Percentiles rank a stretch among this genome's conserved stretches.
phyloP scores from a whole-genome alignment of 2,329 filamentous ascomycete species.

The Pseudogymnoascus sp. region DNA sequence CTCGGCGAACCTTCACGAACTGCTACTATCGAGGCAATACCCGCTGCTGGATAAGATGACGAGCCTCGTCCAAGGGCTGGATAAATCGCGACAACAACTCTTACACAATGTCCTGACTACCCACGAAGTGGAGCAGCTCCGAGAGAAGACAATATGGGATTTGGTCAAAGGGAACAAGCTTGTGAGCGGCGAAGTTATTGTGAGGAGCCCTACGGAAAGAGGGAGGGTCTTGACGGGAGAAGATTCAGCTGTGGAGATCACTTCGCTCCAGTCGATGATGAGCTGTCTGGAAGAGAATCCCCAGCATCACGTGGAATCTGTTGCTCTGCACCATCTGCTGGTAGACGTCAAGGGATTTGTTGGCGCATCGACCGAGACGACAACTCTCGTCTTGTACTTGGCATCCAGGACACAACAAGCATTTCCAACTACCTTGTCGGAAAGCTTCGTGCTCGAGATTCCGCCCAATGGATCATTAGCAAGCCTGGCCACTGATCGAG shows the following conservation, averaged over 20 bases:
- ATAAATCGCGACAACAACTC: slow-evolving; percentile 78
- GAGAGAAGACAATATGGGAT: slow-evolving; percentile 92
- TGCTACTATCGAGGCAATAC: slow-evolving; percentile 79
- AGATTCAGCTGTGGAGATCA: slow-evolving; percentile 86
- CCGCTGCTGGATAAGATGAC: slow-evolving; percentile 72
- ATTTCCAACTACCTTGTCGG: slow-evolving; percentile 61
- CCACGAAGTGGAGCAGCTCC: slow-evolving; percentile 69
- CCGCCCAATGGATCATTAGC: slow-evolving; percentile 64
- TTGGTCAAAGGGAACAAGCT: slow-evolving; percentile 90
- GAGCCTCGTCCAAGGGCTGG: slow-evolving; percentile 70
- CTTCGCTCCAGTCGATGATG: slow-evolving; percentile 90
- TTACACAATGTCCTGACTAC: slow-evolving; percentile 88
- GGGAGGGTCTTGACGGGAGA: slow-evolving; percentile 84
- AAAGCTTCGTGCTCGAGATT: slow-evolving; percentile 73
- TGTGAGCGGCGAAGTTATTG: slow-evolving; percentile 87
- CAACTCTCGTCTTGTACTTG: slow-evolving; percentile 68
- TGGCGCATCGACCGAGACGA: slow-evolving; percentile 65
- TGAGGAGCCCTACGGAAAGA: slow-evolving; percentile 74
- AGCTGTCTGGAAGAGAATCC: slow-evolving; percentile 83
- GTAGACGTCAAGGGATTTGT: slow-evolving; percentile 78
- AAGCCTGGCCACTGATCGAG: slow-evolving; percentile 53
- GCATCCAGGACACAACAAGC: slow-evolving; percentile 61
- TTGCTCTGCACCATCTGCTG: slow-evolving; percentile 69
- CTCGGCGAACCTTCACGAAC: slow-evolving; percentile 88
- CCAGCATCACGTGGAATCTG: slow-evolving; percentile 52